Percentiles rank a stretch among this genome's conserved stretches.
Conservation (phyloP, 352 stramenopile species). For the Phytophthora crassamura region DNA sequence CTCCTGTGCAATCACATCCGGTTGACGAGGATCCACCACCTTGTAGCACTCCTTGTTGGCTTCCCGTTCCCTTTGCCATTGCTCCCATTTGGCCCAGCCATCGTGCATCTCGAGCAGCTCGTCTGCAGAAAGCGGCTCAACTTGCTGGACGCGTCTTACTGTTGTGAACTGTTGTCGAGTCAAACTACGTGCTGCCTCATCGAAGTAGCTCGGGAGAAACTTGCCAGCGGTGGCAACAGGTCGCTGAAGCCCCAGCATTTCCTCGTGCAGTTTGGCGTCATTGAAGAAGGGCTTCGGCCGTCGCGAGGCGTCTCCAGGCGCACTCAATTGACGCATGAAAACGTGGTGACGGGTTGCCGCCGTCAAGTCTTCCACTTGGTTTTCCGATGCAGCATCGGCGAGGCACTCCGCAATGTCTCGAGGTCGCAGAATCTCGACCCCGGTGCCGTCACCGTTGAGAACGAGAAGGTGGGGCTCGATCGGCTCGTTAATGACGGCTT, state of each 20-base stretch:
- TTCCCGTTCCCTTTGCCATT: constrained; percentile 62
- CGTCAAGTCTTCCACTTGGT: constrained; percentile 10
- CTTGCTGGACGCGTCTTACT: constrained; percentile 54
- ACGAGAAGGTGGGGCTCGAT: constrained; percentile 79
- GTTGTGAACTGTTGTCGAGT: constrained; percentile 44
- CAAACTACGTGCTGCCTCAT: constrained; percentile 20
- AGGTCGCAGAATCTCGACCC: constrained; percentile 61
- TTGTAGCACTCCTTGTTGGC: constrained; percentile 73
- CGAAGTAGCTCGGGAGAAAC: constrained; percentile 45
- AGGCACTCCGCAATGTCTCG: constrained; percentile 51
- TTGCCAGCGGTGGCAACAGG: constrained; percentile 56
- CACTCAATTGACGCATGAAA: constrained; percentile 36
- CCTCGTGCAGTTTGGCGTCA: constrained; percentile 43
- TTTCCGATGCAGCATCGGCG: constrained; percentile 1
- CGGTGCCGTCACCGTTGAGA: constrained; percentile 78
- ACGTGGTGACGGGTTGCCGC: constrained; percentile 5
- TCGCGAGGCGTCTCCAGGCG: constrained; percentile 5
- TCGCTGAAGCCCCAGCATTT: constrained; percentile 43
- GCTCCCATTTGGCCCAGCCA: constrained; percentile 47
- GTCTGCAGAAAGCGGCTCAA: constrained; percentile 44
- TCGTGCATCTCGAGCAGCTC: constrained; percentile 48
- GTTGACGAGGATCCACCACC: constrained; percentile 61
- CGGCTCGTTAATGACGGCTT: constrained; percentile 76
- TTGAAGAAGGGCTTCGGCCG: constrained; percentile 37
- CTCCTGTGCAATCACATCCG: constrained; percentile 59